Conservation (phyloP, 768 basidiomycete genomes). For the Boletus subparvulus region DNA sequence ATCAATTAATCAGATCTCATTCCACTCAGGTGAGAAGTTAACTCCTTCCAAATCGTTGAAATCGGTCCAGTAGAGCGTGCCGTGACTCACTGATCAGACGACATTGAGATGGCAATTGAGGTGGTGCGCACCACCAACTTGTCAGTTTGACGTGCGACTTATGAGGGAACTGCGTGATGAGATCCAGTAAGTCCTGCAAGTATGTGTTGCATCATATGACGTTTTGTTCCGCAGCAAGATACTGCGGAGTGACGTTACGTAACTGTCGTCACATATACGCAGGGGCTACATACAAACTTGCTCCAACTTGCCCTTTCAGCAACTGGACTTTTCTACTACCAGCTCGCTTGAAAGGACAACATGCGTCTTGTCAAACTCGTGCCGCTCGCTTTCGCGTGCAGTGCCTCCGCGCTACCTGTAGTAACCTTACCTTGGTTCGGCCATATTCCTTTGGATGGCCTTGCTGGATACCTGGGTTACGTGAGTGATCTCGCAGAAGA, state of each 20-base stretch:
- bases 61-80: not conserved
- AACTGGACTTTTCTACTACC: not conserved
- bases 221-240: constrained; percentile 2
- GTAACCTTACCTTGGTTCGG: constrained; percentile 25
- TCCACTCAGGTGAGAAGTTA: not conserved
- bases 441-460: constrained; percentile 15
- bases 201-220: not conserved
- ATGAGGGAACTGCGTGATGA: not conserved
- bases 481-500: not conserved
- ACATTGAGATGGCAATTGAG: not conserved
- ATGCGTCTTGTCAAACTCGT: constrained; percentile 17
- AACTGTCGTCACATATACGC: not conserved
- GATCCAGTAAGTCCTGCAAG: not conserved
- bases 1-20: not conserved
- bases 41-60: not conserved
- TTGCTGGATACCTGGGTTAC: constrained; percentile 7
- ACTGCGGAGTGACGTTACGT: constrained; percentile 7
- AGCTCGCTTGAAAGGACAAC: not conserved
- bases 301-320: not conserved
- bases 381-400: constrained; percentile 11
- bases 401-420: constrained; percentile 19
- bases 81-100: not conserved
- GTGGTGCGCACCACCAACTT: too few species aligned
- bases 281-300: not conserved
- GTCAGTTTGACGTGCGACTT: not conserved